Evolutionary conservation across 2,329 filamentous ascomycete species (phyloP), one percentile per base, ranked within the genome.

Genomic region (Exophiala alcalophila): DNA sequence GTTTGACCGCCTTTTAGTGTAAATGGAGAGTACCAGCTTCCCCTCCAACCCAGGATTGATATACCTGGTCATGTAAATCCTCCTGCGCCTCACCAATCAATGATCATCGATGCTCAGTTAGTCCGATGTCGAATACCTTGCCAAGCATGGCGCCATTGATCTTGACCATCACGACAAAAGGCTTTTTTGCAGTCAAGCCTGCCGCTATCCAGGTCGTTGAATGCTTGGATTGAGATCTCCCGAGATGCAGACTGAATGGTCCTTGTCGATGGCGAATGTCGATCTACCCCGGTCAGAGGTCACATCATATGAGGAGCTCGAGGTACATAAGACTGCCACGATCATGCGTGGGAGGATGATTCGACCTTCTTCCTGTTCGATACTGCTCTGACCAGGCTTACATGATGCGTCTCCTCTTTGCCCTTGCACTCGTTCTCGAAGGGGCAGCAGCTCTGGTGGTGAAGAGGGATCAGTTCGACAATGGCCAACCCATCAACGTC

Each of bases 71-170:
- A n/a, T n/a, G n/a, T n/a, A n/a, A n/a, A n/a, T n/a, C n/a, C n/a
- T n/a, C n/a, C n/a, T n/a, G n/a, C n/a, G n/a, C n/a, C n/a, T n/a
- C n/a, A n/a, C n/a, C n/a, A n/a, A n/a, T n/a, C n/a, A n/a, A n/a
- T n/a, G n/a, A n/a, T n/a, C n/a, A n/a, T n/a, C n/a, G n/a, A n/a
- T n/a, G n/a, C n/a, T n/a, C n/a, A n/a, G n/a, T n/a, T n/a, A n/a
- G n/a, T n/a, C n/a, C n/a, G n/a, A n/a, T n/a, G n/a, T n/a, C n/a
- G n/a, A n/a, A n/a, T n/a, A n/a, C n/a, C n/a, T n/a, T 18, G 20
- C 34, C 34, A 27, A 38, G 19, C 11, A 38, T 27, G 3, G 34
- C 24, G 34, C 34, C 34, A 38, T 38, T 38, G 34, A 38, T 11
- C 20, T 38, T 25, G 19, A 19, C 34, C 11, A 18, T 25, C 24